Conservation (phyloP, 805 yeast species). For the Tetrapisispora iriomotensis region DNA sequence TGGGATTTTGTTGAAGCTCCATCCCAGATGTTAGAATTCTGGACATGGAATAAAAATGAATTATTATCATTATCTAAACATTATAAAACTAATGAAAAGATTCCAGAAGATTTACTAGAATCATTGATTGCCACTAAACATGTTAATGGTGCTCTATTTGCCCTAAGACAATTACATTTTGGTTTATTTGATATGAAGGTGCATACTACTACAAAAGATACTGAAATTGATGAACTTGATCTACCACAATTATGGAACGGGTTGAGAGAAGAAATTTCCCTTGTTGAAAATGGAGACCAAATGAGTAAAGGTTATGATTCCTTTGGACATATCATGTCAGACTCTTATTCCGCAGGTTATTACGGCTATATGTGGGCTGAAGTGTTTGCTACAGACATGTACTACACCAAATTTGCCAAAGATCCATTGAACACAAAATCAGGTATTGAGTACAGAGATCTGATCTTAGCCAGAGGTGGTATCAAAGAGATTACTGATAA, state of each 20-base stretch:
- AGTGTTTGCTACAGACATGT: constrained; percentile 79
- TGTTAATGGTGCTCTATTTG: constrained; percentile 64
- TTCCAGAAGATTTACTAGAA: constrained; percentile 47
- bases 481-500: constrained; percentile 58
- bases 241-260: constrained; percentile 54
- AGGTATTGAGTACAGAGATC: constrained; percentile 63
- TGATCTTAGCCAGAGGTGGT: constrained; percentile 63
- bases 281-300: constrained; percentile 46
- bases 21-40: constrained; percentile 79
- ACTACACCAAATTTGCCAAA: constrained; percentile 53
- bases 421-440: constrained; percentile 54
- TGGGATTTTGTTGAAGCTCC: constrained; percentile 91
- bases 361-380: constrained; percentile 82
- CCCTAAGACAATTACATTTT: constrained; percentile 68
- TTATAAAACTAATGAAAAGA: constrained; percentile 48
- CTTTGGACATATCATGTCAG: constrained; percentile 69
- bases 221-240: constrained; percentile 38
- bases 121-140: constrained; percentile 56
- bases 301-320: constrained; percentile 61
- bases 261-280: constrained; percentile 50
- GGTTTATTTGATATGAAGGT: constrained; percentile 68
- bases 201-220: constrained; percentile 37
- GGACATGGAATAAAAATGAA: constrained; percentile 70
- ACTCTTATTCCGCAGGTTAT: constrained; percentile 80
- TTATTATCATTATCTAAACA: constrained; percentile 54